A percentile compares a stretch with the other conserved stretches of the same genome.
phyloP scores from a whole-genome alignment of 106 monocot species.

The Hemerocallis citrina region DNA sequence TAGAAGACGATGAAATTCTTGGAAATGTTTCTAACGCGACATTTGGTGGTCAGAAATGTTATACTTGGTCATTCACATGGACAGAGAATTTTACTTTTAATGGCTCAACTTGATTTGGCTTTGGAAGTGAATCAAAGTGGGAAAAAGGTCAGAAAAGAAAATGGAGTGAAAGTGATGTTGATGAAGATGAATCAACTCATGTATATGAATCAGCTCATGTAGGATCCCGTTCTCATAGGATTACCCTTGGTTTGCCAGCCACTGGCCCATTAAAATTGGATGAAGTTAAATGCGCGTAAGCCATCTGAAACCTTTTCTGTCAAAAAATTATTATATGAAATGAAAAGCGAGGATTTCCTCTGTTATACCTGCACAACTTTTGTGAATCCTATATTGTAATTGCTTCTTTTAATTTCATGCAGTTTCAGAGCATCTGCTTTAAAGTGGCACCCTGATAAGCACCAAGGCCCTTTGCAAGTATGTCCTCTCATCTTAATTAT shows the following conservation, averaged over 20 bases:
- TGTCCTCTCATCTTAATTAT: too few relatives aligned
- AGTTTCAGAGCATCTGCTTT: too few relatives aligned
- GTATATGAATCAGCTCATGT: conserved; percentile 20
- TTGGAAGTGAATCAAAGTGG: conserved; percentile 44
- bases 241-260: conserved; percentile 68
- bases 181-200: too few relatives aligned
- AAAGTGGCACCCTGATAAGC: too few relatives aligned
- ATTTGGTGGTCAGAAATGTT: conserved; percentile 47
- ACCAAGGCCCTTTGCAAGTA: too few relatives aligned
- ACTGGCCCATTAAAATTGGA: conserved; percentile 61
- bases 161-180: conserved; percentile 77
- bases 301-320: too few relatives aligned
- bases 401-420: too few relatives aligned
- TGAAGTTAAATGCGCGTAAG: conserved; percentile 87
- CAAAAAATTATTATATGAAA: too few relatives aligned
- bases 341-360: too few relatives aligned
- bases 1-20: conserved; percentile 20
- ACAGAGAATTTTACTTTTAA: conserved; percentile 20
- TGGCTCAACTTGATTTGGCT: conserved; percentile 44
- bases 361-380: too few relatives aligned
- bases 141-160: conserved; percentile 22
- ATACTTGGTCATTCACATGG: conserved; percentile 74
- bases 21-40: conserved; percentile 24
- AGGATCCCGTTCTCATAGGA: conserved; percentile 38
- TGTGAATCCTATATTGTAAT: too few relatives aligned